Evolutionary conservation across 305 asterid species (phyloP).

Genomic region (Solanum chacoense): DNA sequence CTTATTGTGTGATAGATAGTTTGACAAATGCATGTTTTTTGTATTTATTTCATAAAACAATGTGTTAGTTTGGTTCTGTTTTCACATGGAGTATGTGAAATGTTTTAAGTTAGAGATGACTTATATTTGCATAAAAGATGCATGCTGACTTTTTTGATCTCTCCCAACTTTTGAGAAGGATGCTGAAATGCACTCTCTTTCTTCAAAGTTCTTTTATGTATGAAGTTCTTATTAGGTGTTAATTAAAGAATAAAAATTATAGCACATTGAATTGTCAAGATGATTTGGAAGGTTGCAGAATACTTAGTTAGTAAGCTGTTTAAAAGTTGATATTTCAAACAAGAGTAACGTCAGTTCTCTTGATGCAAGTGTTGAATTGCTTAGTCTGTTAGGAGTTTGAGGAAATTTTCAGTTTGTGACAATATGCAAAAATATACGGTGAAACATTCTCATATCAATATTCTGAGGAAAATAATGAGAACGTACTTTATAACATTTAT

Average conservation of each 20-base stretch:
- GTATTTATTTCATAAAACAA: not conserved
- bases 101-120: not conserved
- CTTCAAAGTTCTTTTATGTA: not conserved
- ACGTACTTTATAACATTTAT: not conserved
- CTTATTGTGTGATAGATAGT: constrained; percentile 1
- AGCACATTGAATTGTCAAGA: not conserved
- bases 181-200: not conserved
- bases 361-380: not conserved
- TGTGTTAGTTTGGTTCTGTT: not conserved
- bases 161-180: not conserved
- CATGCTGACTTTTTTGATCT: not conserved
- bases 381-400: not conserved
- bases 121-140: not conserved
- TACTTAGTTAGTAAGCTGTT: not conserved
- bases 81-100: not conserved
- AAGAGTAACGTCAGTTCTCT: not conserved
- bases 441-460: not conserved
- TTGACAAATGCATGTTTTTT: not conserved
- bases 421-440: not conserved
- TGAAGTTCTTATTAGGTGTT: not conserved
- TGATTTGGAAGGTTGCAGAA: not conserved
- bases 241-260: not conserved
- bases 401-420: not conserved
- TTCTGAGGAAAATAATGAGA: not conserved
- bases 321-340: not conserved